phyloP scores from a whole-genome alignment of 805 yeast species.

The Barnettozyma vustinii region DNA sequence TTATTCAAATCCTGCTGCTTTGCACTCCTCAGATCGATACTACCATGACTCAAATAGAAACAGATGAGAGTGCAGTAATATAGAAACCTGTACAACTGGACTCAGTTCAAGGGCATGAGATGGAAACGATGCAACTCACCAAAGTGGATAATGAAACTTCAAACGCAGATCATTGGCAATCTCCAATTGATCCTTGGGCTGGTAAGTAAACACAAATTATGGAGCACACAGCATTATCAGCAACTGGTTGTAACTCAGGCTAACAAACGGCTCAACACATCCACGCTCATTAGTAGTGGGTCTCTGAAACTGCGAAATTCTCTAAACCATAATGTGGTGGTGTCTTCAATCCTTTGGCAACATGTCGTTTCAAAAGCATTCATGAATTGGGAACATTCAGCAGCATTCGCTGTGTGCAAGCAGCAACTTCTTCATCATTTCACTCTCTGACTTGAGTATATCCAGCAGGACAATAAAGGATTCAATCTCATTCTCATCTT shows the following conservation, averaged over 20 bases:
- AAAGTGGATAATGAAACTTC: slow-evolving; percentile 37
- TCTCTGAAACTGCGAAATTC: background rate
- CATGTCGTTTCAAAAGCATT: slow-evolving; percentile 8
- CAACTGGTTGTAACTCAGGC: slow-evolving; percentile 39
- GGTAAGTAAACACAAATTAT: slow-evolving; percentile 40
- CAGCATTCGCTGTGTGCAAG: slow-evolving; percentile 42
- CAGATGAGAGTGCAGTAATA: slow-evolving; percentile 43
- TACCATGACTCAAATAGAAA: slow-evolving; percentile 42
- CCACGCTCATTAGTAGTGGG: background rate
- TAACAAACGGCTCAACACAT: slow-evolving; percentile 28
- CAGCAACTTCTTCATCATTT: slow-evolving; percentile 36
- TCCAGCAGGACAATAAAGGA: slow-evolving; percentile 38
- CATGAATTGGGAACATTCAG: slow-evolving; percentile 16
- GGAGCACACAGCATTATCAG: slow-evolving; percentile 43
- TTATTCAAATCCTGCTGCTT: slow-evolving; percentile 41
- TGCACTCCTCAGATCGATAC: slow-evolving; percentile 40
- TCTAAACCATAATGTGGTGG: slow-evolving; percentile 25
- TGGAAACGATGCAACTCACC: slow-evolving; percentile 39
- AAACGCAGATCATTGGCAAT: slow-evolving; percentile 38
- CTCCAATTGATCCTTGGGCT: slow-evolving; percentile 34
- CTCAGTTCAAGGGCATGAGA: slow-evolving; percentile 45
- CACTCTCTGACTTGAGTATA: slow-evolving; percentile 42
- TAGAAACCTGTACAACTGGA: slow-evolving; percentile 40
- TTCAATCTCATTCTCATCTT: slow-evolving; percentile 35
- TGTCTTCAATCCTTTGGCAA: slow-evolving; percentile 27